A percentile compares a stretch with the other conserved stretches of the same genome.
These are phyloP conservation scores for Inga oerstediana DNA, from an alignment of 306 rosid species.

Conservation along the genomic window DNA sequence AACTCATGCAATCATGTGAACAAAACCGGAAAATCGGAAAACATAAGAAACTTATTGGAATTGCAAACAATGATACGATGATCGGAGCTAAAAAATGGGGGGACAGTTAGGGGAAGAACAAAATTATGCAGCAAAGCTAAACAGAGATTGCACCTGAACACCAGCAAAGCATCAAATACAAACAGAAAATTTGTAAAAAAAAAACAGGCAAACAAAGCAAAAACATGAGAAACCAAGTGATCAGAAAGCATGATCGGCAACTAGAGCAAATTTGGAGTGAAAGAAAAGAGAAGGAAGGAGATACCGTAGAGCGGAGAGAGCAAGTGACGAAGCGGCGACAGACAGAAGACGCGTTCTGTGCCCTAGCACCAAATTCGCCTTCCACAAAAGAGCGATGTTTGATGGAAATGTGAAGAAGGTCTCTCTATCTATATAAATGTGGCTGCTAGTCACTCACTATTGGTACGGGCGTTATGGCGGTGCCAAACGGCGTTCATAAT, in stretches of 20 bases:
- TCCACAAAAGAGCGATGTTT: not conserved
- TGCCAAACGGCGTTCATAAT: not conserved
- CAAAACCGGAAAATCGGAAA: not conserved
- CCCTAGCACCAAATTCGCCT: not conserved
- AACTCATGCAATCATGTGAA: not conserved
- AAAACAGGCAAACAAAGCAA: not conserved
- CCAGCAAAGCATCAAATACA: not conserved
- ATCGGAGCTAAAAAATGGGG: not conserved
- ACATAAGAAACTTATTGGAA: no score
- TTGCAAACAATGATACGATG: not conserved
- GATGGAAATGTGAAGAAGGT: not conserved
- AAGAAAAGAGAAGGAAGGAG: not conserved
- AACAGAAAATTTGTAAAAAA: not conserved
- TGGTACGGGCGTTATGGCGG: not conserved
- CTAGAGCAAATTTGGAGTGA: not conserved
- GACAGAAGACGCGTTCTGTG: not conserved
- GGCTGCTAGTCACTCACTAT: not conserved
- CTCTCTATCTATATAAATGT: not conserved
- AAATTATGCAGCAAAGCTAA: not conserved
- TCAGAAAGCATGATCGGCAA: not conserved
- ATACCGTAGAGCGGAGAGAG: not conserved
- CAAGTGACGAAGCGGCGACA: not conserved
- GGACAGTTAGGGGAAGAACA: not conserved
- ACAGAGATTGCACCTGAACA: not conserved
- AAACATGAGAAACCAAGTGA: not conserved